These are phyloP conservation scores for Gossypium lobatum DNA, from an alignment of 441 rosid genomes.

Conservation along the genomic window DNA sequence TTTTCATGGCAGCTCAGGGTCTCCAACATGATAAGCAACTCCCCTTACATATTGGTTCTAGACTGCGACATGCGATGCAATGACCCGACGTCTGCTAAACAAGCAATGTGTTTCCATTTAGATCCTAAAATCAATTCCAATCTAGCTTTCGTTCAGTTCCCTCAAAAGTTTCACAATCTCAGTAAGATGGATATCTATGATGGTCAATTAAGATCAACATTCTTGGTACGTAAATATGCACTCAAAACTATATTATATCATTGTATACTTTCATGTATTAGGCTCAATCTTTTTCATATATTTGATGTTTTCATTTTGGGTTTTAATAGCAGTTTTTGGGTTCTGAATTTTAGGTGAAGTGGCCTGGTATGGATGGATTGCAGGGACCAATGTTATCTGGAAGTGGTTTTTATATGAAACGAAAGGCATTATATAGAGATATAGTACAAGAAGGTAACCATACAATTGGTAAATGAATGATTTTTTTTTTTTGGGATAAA, in stretches of 20 bases:
- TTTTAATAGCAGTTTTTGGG: background rate
- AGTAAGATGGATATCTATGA: constrained; percentile 29
- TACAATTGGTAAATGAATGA: too few species aligned
- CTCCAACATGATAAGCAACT: constrained; percentile 27
- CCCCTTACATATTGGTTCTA: constrained; percentile 24
- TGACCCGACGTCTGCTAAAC: constrained; percentile 27
- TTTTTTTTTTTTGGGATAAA: too few species aligned
- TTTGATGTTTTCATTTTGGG: background rate
- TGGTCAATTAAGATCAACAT: constrained; percentile 19
- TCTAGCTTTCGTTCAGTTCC: constrained; percentile 30
- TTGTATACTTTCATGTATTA: background rate
- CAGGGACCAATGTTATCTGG: constrained; percentile 36
- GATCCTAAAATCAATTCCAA: constrained; percentile 19
- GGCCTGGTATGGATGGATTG: constrained; percentile 38
- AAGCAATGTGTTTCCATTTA: constrained; percentile 36
- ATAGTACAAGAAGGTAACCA: constrained; percentile 12
- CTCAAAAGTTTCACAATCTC: constrained; percentile 29
- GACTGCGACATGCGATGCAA: constrained; percentile 40
- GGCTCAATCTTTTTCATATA: background rate
- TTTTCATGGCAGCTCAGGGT: constrained; percentile 29
- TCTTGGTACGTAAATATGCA: background rate
- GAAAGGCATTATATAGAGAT: constrained; percentile 27
- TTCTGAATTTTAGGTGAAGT: constrained; percentile 18
- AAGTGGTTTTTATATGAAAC: constrained; percentile 35
- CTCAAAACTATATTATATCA: background rate